Base-by-base conservation (phyloP, 139 green algal genomes). In the Auxenochlorella pyrenoidosa region DNA sequence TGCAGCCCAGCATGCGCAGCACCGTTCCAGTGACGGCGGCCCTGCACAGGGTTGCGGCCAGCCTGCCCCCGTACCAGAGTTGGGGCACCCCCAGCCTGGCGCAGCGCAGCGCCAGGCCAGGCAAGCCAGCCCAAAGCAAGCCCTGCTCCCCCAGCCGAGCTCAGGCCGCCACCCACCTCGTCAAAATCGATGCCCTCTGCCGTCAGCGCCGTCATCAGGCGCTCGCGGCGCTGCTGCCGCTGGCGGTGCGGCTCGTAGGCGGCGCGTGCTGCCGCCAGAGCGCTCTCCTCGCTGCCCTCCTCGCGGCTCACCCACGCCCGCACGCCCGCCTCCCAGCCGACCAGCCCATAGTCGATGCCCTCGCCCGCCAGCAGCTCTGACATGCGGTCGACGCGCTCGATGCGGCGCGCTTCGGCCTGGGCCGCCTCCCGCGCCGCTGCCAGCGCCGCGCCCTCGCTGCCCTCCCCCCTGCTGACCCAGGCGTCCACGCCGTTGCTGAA, bases 391-490 rank as follows among this genome's bases (percentile, higher is more conserved):
- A 15, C 30, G 10, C 75, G 75, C 28, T 32, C 8, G 43, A 8
- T 36, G 30, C 44, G 43, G 43, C 1, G 43, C 44, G 2, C 30
- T 0, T 18, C 12, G 15, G 26, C 13, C 75, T 60, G 36, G 2
- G 1, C 15, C 13, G 32, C 43, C 30, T 15, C 12, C 30, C 75
- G 32, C 4, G 75, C 75, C 12, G 28, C 18, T 0, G 47, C 75
- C 75, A 81, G 4, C 43, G 32, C 75, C 4, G 32, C 75, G 30
- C 36, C 43, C 75, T 81, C 75, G 75, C 75, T 81, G 75, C 75
- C 75, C 43, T 81, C 43, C 12, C 43, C 43, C 21, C 12, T 30
- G 70, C 70, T 28, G n/a, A 76, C 19, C 8, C 59, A 81, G 43
- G 13, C 28, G 10, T 40, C 13, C 28, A 36, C 51, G 1, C 8